phyloP scores from a whole-genome alignment of 441 rosid genomes.

The Euphorbia corollata region DNA sequence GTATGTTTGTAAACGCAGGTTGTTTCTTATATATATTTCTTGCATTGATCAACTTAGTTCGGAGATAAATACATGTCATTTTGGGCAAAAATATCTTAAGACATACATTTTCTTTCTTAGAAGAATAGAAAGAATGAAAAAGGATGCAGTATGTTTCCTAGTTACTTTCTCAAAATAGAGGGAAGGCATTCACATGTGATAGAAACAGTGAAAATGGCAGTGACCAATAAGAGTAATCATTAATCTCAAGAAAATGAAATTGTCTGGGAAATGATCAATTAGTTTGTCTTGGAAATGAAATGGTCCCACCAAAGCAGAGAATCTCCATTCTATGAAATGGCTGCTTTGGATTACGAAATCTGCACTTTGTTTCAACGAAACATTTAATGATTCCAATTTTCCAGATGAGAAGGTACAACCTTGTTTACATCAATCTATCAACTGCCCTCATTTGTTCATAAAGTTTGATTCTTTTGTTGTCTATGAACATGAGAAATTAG shows the following conservation, averaged over 20 bases:
- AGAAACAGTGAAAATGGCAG: not conserved
- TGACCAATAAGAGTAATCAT: not conserved
- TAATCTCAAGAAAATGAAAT: not conserved
- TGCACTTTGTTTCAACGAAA: too few species aligned
- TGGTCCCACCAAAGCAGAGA: too few species aligned
- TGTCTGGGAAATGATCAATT: too few species aligned
- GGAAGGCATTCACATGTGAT: not conserved
- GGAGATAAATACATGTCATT: not conserved
- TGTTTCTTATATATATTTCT: not conserved
- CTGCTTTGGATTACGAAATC: too few species aligned
- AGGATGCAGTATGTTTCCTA: not conserved
- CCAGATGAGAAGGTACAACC: not conserved
- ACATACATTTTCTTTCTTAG: not conserved
- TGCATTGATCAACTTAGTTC: too few species aligned
- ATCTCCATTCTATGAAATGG: too few species aligned
- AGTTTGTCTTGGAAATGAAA: too few species aligned
- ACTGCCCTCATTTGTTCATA: not conserved
- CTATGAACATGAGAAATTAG: not conserved
- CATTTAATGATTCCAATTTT: not conserved
- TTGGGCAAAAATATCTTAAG: not conserved
- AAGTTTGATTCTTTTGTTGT: not conserved
- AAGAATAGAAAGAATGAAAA: not conserved
- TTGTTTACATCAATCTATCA: constrained; percentile 2
- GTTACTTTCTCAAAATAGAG: not conserved
- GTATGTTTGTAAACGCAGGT: not conserved